These are phyloP conservation scores for Narthecium ossifragum DNA, from an alignment of 106 monocot species.

Conservation along the genomic window DNA sequence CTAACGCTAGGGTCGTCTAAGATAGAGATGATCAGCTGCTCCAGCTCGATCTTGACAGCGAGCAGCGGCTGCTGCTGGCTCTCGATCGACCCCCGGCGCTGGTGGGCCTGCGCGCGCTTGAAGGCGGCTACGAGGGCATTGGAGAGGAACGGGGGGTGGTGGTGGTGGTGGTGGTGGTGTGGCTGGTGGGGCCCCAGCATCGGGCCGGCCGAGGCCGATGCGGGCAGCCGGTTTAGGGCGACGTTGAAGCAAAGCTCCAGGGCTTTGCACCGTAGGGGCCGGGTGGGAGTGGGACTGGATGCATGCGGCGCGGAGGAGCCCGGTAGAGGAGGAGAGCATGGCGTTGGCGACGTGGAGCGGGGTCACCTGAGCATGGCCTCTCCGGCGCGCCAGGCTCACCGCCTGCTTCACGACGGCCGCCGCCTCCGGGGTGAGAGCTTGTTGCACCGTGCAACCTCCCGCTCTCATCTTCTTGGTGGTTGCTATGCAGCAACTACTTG, in stretches of 20 bases:
- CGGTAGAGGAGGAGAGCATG: constrained; percentile 76
- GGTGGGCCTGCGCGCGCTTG: constrained; percentile 95
- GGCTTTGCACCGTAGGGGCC: constrained; percentile 89
- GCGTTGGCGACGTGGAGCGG: constrained; percentile 94
- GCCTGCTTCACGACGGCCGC: constrained; percentile 76
- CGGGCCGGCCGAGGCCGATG: constrained; percentile 40
- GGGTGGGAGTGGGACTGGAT: constrained; percentile 80
- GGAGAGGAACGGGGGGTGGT: constrained; percentile 56
- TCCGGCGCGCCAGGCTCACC: constrained; percentile 60
- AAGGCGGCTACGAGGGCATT: constrained; percentile 98
- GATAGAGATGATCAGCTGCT: constrained; percentile 88
- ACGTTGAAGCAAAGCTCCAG: constrained; percentile 96
- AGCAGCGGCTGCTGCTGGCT: constrained; percentile 86
- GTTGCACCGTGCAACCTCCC: constrained; percentile 88
- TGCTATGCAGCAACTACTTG: too few species aligned
- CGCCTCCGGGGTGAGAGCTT: constrained; percentile 76
- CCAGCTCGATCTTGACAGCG: constrained; percentile 89
- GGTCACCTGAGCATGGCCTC: constrained; percentile 95
- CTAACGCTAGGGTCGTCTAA: constrained; percentile 92
- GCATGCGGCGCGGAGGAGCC: constrained; percentile 74
- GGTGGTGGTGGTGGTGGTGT: constrained; percentile 39
- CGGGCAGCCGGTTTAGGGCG: constrained; percentile 82
- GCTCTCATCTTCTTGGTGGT: constrained; percentile 57
- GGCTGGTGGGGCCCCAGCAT: constrained; percentile 22
- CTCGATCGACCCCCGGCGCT: constrained; percentile 78